A percentile compares a stretch with the other conserved stretches of the same genome.
phyloP scores from a whole-genome alignment of 2,329 filamentous ascomycete species.

The Pseudogymnoascus verrucosus region DNA sequence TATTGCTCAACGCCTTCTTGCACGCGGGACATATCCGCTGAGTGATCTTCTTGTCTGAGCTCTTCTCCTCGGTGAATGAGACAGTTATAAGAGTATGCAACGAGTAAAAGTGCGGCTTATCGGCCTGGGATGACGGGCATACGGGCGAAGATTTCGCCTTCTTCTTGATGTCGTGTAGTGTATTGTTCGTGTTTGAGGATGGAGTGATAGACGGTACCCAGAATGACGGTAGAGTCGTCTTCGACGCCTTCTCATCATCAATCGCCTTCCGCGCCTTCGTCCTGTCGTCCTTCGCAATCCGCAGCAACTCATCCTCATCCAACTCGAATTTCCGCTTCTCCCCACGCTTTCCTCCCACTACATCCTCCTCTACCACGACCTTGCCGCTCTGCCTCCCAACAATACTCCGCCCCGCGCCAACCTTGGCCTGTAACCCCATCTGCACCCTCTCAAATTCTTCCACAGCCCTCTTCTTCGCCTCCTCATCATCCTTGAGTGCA shows the following conservation, averaged over 20 bases:
- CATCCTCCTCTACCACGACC: conserved; percentile 33
- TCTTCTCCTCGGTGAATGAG: conserved; percentile 65
- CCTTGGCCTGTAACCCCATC: conserved; percentile 49
- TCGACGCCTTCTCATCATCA: conserved; percentile 63
- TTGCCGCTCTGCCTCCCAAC: conserved; percentile 36
- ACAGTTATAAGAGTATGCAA: conserved; percentile 71
- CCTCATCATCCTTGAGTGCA: conserved; percentile 53
- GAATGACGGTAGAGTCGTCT: conserved; percentile 71
- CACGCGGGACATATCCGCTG: conserved; percentile 72
- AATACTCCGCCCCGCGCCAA: conserved; percentile 29
- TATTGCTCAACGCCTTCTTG: conserved; percentile 72
- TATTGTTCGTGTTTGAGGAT: conserved; percentile 49
- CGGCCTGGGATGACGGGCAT: conserved; percentile 65
- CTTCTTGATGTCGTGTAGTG: conserved; percentile 49
- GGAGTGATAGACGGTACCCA: conserved; percentile 87
- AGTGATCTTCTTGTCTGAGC: conserved; percentile 37
- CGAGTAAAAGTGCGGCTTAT: conserved; percentile 64
- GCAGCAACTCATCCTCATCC: conserved; percentile 66
- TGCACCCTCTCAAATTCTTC: conserved; percentile 80
- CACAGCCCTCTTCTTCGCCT: conserved; percentile 62
- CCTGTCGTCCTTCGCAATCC: conserved; percentile 62
- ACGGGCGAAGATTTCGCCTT: conserved; percentile 59
- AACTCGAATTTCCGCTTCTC: conserved; percentile 72
- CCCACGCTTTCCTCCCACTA: conserved; percentile 30
- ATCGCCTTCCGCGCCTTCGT: conserved; percentile 62